These are phyloP conservation scores for Epichloe glyceriae DNA, from an alignment of 2,329 filamentous ascomycete species.

Conservation along the genomic window DNA sequence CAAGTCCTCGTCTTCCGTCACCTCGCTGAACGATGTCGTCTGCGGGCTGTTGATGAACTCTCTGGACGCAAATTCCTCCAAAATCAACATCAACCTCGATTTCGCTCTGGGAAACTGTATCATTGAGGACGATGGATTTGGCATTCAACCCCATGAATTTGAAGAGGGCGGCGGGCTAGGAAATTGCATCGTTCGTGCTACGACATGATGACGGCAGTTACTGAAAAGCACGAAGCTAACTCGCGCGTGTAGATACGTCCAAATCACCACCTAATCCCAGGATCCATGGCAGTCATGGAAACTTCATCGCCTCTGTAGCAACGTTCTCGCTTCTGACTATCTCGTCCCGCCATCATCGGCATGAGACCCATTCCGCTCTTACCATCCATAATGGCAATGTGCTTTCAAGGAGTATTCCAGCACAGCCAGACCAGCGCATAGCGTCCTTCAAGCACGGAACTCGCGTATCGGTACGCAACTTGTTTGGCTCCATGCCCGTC, in stretches of 20 bases:
- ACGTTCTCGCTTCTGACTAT: slow-evolving; percentile 66
- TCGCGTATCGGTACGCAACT: slow-evolving; percentile 58
- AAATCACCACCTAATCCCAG: slow-evolving; percentile 40
- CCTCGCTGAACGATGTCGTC: slow-evolving; percentile 57
- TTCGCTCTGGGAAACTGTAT: slow-evolving; percentile 62
- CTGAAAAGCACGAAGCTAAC: background rate
- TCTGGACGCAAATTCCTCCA: slow-evolving; percentile 63
- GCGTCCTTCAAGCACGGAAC: slow-evolving; percentile 54
- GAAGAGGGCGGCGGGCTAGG: slow-evolving; percentile 52
- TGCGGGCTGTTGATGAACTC: slow-evolving; percentile 69
- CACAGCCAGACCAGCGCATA: slow-evolving; percentile 43
- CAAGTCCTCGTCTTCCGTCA: slow-evolving; percentile 71
- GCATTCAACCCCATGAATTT: slow-evolving; percentile 67
- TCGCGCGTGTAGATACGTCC: slow-evolving; percentile 54
- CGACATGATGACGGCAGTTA: background rate
- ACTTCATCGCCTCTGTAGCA: slow-evolving; percentile 65
- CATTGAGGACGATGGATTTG: slow-evolving; percentile 73
- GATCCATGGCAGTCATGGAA: slow-evolving; percentile 55
- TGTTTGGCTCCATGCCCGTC: slow-evolving; percentile 87
- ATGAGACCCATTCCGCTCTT: slow-evolving; percentile 51
- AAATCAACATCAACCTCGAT: slow-evolving; percentile 59
- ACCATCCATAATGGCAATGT: slow-evolving; percentile 57
- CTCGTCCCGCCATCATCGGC: slow-evolving; percentile 52
- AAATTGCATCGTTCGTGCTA: slow-evolving; percentile 53
- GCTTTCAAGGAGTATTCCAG: slow-evolving; percentile 51